These are phyloP conservation scores for Gnomoniopsis smithogilvyi DNA, from an alignment of 2,329 filamentous ascomycete species.

Conservation along the genomic window DNA sequence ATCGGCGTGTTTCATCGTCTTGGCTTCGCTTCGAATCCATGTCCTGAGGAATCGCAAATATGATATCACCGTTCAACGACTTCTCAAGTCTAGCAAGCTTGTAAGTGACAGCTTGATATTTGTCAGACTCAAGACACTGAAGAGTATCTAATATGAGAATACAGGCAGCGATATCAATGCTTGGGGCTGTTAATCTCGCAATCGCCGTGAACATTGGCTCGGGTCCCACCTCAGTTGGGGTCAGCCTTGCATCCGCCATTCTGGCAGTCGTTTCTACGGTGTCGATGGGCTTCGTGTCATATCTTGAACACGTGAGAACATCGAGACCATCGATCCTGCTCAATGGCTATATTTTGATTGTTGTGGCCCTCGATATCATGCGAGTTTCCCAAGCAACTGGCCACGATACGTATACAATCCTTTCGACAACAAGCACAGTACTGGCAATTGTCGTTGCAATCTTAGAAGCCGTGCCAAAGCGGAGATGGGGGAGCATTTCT, in stretches of 20 bases:
- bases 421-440: constrained; percentile 15
- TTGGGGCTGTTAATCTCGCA: background rate
- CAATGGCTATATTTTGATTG: constrained; percentile 36
- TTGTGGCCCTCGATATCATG: constrained; percentile 38
- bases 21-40: too few species aligned
- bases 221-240: background rate
- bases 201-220: background rate
- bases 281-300: constrained; percentile 29
- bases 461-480: constrained; percentile 16
- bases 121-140: background rate
- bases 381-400: constrained; percentile 33
- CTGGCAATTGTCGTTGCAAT: constrained; percentile 32
- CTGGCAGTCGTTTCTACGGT: constrained; percentile 23
- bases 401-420: background rate
- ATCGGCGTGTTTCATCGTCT: too few species aligned
- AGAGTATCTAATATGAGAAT: background rate
- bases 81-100: background rate
- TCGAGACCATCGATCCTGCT: constrained; percentile 41
- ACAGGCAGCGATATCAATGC: background rate
- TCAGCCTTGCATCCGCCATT: constrained; percentile 19
- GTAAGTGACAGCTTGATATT: background rate
- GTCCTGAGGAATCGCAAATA: too few species aligned
- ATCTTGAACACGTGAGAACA: constrained; percentile 28
- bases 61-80: too few species aligned
- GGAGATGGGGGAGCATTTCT: background rate